Evolutionary conservation across 169 alveolate species (phyloP), one percentile per base, ranked within the genome.

Genomic region (Plasmodium sp.): DNA sequence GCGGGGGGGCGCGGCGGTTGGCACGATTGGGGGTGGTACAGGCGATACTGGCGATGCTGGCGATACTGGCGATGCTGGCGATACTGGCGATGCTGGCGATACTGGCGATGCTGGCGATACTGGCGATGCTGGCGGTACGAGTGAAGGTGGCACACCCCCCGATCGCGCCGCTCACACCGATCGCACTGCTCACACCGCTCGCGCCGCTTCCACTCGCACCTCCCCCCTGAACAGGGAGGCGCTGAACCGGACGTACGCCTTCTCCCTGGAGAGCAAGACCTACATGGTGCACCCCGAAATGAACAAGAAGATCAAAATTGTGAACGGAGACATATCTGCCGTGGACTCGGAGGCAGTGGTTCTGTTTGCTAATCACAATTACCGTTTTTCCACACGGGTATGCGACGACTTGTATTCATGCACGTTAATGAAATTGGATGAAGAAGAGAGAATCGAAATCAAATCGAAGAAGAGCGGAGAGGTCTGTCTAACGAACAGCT

Each of bases 401-500:
- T 85, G 93, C 54, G 84, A 85, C 10, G 31, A 85, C 51, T 85
- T 85, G 62, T 85, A 67, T 54, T 85, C 93, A 3, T 85, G 86
- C 18, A 75, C 43, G 7, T 39, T 85, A 45, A 85, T 85, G 93
- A 85, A 85, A 36, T 54, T 85, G 22, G 93, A 85, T n/a, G 93
- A 85, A 36, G 93, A 85, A 75, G 93, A 85, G 3, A 58, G 22
- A 45, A 27, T 31, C 16, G 93, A 85, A 85, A 85, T 85, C 9
- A 51, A 77, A 51, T 74, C 22, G 4, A 73, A 85, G 67, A 85
- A 85, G 7, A 85, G 93, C 75, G 93, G 93, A 3, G 93, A 85
- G 36, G 85, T 75, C 3, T 85, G 75, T 54, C 16, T 85, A 43
- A 85, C 93, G 14, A 85, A 48, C 22, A 85, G 93, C 45, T 85